phyloP scores from a whole-genome alignment of 164 flowering plant species.

The Warburgia ugandensis region DNA sequence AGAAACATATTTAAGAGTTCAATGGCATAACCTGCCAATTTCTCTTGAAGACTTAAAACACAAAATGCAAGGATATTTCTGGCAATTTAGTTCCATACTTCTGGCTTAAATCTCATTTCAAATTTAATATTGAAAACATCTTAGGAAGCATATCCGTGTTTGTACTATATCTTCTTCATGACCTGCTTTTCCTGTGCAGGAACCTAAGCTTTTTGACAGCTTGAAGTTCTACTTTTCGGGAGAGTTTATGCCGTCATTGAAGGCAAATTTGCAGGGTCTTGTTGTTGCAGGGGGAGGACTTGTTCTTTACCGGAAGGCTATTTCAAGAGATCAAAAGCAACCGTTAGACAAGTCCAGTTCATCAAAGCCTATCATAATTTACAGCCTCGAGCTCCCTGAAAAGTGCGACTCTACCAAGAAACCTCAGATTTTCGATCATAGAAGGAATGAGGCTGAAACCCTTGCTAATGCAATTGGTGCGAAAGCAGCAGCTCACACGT shows the following conservation, averaged over 20 bases:
- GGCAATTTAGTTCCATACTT: too few relatives aligned
- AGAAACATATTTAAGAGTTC: too few relatives aligned
- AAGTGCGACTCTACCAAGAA: constrained; percentile 29
- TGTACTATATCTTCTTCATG: background rate
- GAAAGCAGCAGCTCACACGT: constrained; percentile 48
- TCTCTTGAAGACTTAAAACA: too few relatives aligned
- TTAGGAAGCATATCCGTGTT: background rate
- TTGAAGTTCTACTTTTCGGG: constrained; percentile 58
- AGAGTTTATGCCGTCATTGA: constrained; percentile 60
- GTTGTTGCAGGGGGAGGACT: constrained; percentile 77
- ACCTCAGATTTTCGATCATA: constrained; percentile 20
- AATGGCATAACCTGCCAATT: too few relatives aligned
- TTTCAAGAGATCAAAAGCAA: constrained; percentile 27
- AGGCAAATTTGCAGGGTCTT: constrained; percentile 65
- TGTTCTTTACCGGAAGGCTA: constrained; percentile 67
- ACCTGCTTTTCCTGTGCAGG: constrained; percentile 36
- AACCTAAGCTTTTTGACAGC: constrained; percentile 68
- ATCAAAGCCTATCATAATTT: constrained; percentile 44
- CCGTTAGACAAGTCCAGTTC: constrained; percentile 15
- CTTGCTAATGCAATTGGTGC: constrained; percentile 56
- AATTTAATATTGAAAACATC: background rate
- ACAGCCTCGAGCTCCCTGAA: constrained; percentile 61
- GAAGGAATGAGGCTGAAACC: constrained; percentile 43
- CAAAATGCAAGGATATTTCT: too few relatives aligned
- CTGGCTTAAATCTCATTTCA: too few relatives aligned